Conservation (phyloP, 257 asterid genomes). For the Gardenia jasminoides region DNA sequence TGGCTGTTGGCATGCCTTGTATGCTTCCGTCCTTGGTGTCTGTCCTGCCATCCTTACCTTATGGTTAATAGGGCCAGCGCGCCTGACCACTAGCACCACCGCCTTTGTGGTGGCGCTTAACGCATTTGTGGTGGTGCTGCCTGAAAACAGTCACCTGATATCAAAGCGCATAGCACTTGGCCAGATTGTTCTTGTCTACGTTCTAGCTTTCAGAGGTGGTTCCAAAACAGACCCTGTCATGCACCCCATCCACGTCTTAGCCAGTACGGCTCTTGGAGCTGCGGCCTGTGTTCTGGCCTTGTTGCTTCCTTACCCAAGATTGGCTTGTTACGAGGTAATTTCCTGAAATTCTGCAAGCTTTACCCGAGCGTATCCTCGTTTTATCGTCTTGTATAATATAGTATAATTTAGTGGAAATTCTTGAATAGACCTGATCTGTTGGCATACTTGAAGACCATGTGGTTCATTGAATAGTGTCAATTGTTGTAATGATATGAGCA, state of each 20-base stretch:
- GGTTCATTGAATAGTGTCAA: too few relatives aligned
- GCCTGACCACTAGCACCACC: slow-evolving; percentile 47
- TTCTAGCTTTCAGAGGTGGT: slow-evolving; percentile 54
- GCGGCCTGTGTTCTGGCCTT: slow-evolving; percentile 66
- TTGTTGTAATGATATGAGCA: too few relatives aligned
- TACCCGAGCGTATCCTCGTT: too few relatives aligned
- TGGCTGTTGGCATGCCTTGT: slow-evolving; percentile 66
- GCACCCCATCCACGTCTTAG: slow-evolving; percentile 75
- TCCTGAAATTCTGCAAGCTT: too few relatives aligned
- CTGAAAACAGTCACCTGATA: slow-evolving; percentile 56
- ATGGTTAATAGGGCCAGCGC: slow-evolving; percentile 58
- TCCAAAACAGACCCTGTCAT: slow-evolving; percentile 42
- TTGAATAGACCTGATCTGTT: too few relatives aligned
- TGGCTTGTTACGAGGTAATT: slow-evolving; percentile 67
- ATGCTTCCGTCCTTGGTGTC: slow-evolving; percentile 50
- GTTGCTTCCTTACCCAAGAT: slow-evolving; percentile 60
- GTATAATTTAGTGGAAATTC: too few relatives aligned
- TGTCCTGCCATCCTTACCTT: slow-evolving; percentile 57
- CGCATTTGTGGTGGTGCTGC: slow-evolving; percentile 63
- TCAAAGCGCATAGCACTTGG: slow-evolving; percentile 78
- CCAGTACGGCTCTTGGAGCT: slow-evolving; percentile 75
- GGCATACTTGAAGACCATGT: too few relatives aligned
- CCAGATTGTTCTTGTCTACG: slow-evolving; percentile 71
- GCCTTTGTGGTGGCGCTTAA: slow-evolving; percentile 48
- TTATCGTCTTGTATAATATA: too few relatives aligned